Evolutionary conservation across 495 filamentous ascomycete genomes (phyloP).

Genomic region (Annulohypoxylon nitens): DNA sequence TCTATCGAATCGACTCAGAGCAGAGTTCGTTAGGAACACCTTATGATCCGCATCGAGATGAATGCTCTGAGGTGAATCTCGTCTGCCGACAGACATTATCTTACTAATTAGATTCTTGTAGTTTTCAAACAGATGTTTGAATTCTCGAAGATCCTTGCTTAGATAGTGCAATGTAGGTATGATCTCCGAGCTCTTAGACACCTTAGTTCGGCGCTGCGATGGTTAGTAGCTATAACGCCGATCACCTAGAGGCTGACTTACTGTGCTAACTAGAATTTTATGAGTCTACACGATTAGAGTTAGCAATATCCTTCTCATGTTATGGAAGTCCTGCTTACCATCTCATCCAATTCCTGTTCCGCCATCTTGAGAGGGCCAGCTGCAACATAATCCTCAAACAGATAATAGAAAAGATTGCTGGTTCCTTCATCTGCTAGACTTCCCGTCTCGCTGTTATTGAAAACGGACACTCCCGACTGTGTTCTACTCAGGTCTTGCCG

Average conservation of each 20-base stretch:
- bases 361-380: conserved; percentile 68
- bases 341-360: conserved; percentile 80
- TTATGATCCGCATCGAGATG: conserved; percentile 51
- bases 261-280: conserved; percentile 49
- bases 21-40: conserved; percentile 73
- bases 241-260: conserved; percentile 28
- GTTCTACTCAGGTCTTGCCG: conserved; percentile 52
- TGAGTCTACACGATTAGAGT: conserved; percentile 38
- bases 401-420: conserved; percentile 84
- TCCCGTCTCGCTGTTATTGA: conserved; percentile 36
- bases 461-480: conserved; percentile 40
- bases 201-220: conserved; percentile 42
- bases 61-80: conserved; percentile 44
- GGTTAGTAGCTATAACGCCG: conserved; percentile 19
- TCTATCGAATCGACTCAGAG: conserved; percentile 80
- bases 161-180: conserved; percentile 64
- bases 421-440: conserved; percentile 68
- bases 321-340: conserved; percentile 66
- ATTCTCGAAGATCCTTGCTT: conserved; percentile 78
- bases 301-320: conserved; percentile 18
- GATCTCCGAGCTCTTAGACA: conserved; percentile 53
- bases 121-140: conserved; percentile 82
- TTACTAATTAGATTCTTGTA: conserved; percentile 83
- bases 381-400: conserved; percentile 80
- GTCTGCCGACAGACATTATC: conserved; percentile 56